These are phyloP conservation scores for Phanerochaete sordida DNA, from an alignment of 768 basidiomycete genomes.

Conservation along the genomic window DNA sequence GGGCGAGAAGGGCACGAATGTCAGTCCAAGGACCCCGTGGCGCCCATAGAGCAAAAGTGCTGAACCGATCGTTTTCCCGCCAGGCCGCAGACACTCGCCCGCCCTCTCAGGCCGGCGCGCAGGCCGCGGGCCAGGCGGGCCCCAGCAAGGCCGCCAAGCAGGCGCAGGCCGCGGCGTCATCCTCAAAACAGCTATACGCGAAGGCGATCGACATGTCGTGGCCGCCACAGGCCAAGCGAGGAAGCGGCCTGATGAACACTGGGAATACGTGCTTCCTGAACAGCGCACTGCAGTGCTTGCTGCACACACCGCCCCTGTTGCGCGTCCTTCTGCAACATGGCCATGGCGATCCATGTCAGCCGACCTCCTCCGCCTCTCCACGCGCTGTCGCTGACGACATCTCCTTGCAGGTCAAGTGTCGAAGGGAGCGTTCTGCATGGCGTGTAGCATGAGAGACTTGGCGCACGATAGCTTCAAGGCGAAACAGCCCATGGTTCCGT, in stretches of 20 bases:
- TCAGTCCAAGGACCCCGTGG: neutral
- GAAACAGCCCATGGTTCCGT: constrained; percentile 56
- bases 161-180: constrained; percentile 12
- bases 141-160: constrained; percentile 26
- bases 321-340: constrained; percentile 51
- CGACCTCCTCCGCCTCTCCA: neutral
- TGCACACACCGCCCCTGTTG: constrained; percentile 89
- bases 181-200: constrained; percentile 40
- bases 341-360: constrained; percentile 57
- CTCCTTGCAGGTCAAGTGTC: constrained; percentile 32
- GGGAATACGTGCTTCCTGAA: constrained; percentile 98
- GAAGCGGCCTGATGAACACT: constrained; percentile 72
- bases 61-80: neutral
- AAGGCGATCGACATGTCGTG: constrained; percentile 60
- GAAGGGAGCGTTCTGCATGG: constrained; percentile 68
- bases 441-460: constrained; percentile 62
- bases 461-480: constrained; percentile 49
- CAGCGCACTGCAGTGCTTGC: constrained; percentile 86
- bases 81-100: neutral
- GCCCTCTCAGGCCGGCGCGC: neutral
- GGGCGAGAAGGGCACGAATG: neutral
- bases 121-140: constrained; percentile 7
- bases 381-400: neutral
- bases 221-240: constrained; percentile 48
- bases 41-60: neutral